A percentile compares a stretch with the other conserved stretches of the same genome.
phyloP scores from a whole-genome alignment of 352 stramenopile genomes.

The Peronosclerospora sorghi region DNA sequence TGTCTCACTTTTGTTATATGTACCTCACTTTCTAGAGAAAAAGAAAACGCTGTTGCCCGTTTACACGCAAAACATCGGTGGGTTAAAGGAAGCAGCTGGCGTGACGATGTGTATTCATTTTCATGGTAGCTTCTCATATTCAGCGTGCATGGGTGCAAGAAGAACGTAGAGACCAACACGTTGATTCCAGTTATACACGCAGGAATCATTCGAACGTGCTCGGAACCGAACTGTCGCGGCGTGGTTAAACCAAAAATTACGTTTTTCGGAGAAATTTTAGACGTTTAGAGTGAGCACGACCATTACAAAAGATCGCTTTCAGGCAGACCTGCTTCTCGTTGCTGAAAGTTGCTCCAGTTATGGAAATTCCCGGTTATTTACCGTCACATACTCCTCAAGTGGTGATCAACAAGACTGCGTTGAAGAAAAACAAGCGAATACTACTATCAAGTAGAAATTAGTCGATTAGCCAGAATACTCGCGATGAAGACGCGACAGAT shows the following conservation, averaged over 20 bases:
- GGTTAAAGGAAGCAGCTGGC: slow-evolving; percentile 86
- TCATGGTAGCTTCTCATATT: slow-evolving; percentile 88
- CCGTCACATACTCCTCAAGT: slow-evolving; percentile 72
- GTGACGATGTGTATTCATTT: slow-evolving; percentile 90
- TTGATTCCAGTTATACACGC: slow-evolving; percentile 70
- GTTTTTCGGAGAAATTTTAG: slow-evolving; percentile 94
- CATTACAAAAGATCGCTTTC: slow-evolving; percentile 56
- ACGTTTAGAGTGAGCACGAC: slow-evolving; percentile 77
- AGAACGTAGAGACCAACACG: slow-evolving; percentile 30
- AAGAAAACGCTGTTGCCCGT: slow-evolving; percentile 86
- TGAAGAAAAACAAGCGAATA: slow-evolving; percentile 64
- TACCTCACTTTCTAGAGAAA: too few species aligned
- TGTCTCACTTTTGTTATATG: too few species aligned
- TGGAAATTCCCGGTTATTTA: slow-evolving; percentile 83
- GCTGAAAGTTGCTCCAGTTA: slow-evolving; percentile 93
- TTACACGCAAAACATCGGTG: slow-evolving; percentile 99
- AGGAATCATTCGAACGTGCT: slow-evolving; percentile 61
- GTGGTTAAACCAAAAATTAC: slow-evolving; percentile 96
- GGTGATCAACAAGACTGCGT: slow-evolving; percentile 84
- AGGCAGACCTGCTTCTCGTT: slow-evolving; percentile 94
- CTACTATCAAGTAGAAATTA: slow-evolving; percentile 12
- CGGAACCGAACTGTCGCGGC: slow-evolving; percentile 68
- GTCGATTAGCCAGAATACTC: slow-evolving; percentile 10
- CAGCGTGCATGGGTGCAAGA: slow-evolving; percentile 86
- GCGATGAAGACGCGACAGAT: slow-evolving; percentile 5